Base-by-base conservation (phyloP, 352 stramenopile genomes). In the Phytophthora capsici region DNA sequence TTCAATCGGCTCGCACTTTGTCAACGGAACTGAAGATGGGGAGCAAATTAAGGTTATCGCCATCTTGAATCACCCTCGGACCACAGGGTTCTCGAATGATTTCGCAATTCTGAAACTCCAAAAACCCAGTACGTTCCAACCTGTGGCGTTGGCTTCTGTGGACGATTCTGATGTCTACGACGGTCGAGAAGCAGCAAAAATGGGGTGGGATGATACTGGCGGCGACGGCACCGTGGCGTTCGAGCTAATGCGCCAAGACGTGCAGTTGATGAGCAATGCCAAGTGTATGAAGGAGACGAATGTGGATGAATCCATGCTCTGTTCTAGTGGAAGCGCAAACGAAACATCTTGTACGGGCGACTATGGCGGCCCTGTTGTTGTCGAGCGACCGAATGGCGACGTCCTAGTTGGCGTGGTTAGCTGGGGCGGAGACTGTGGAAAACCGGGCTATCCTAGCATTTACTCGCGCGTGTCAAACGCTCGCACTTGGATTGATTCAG, bases 361-460 rank as follows among this genome's bases (percentile, higher is more conserved):
- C 63, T 90, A 78, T 14, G 75, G 77, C 8, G 79, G 78, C 6
- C 77, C 78, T 2, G 58, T 90, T 5, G 74, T 76, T 9, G 47
- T 73, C 4, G 61, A 79, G 20, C 38, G 46, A 25, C 58, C 64
- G 14, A 45, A 28, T 14, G 47, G 65, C 13, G 75, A 84, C 8
- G 43, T 72, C 1, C 36, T 84, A 0, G 44, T 90, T 23, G 81
- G 78, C 0, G 28, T 82, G 17, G 71, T 84, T 6, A 82, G 68
- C 51, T 86, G 72, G 74, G 77, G 77, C n/a, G 48, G 62, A 17
- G 75, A 77, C 46, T 90, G 79, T 40, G 60, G 57, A 0, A 63
- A 73, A 4, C 49, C 50, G 10, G 67, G 66, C 1, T 78, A 77
- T 22, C 81, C 81, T 0, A 80, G 75, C 4, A 60, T 84, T 23